Evolutionary conservation across 257 asterid species (phyloP).

Genomic region (Nicotiana attenuata): DNA sequence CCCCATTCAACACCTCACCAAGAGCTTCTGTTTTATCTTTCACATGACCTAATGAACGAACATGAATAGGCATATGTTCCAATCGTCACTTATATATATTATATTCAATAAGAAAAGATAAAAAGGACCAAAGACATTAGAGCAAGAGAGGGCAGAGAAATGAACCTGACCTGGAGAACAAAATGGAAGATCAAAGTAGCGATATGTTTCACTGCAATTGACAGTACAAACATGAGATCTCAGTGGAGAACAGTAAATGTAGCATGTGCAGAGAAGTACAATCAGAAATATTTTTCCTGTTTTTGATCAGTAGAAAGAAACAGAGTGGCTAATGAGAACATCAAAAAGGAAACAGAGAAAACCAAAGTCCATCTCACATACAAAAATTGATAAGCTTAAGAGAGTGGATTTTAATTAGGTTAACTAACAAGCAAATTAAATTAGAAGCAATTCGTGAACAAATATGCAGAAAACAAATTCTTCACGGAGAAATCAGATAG

Average conservation of each 20-base stretch:
- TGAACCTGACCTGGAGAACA: constrained; percentile 39
- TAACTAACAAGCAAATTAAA: not conserved
- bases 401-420: not conserved
- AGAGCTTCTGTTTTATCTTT: constrained; percentile 18
- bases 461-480: not conserved
- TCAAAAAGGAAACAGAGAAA: not conserved
- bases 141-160: not conserved
- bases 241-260: not conserved
- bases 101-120: not conserved
- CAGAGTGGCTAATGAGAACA: not conserved
- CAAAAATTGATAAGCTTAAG: not conserved
- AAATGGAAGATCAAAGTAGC: constrained; percentile 51
- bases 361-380: not conserved
- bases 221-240: not conserved
- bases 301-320: not conserved
- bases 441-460: not conserved
- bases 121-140: not conserved
- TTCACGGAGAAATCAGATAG: not conserved
- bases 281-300: not conserved
- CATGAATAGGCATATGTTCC: not conserved
- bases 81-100: not conserved
- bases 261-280: not conserved
- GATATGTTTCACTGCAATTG: constrained; percentile 44
- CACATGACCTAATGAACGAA: constrained; percentile 1
- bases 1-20: constrained; percentile 22